Evolutionary conservation across 805 yeast species (phyloP), one percentile per base, ranked within the genome.

Genomic region (Starmerella sp.): DNA sequence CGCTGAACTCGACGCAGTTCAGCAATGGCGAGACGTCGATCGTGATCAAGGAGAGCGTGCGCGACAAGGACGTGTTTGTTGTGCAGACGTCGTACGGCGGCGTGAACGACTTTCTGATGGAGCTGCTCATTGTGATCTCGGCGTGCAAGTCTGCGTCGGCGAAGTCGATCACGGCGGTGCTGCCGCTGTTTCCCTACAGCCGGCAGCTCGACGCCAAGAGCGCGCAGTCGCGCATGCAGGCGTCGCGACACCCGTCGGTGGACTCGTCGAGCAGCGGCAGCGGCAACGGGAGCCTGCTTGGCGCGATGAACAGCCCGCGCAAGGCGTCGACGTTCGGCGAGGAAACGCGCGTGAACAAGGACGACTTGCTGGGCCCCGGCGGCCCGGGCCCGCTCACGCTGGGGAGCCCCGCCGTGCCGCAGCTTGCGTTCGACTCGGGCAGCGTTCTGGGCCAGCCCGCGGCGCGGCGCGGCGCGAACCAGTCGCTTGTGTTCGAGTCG

Each of bases 1-100:
- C 76, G 31, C 86, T 84, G 15, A 74, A 74, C 47, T 74, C 67
- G 13, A 53, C 54, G 14, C 69, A 66, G 60, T 74, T 69, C 82
- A 55, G 79, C 57, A 93, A 93, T 67, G 99, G 98, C 53, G 99
- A 93, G 67, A 90, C 96, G 4, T 82, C 91, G 32, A 87, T 93
- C 56, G 84, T 83, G 54, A 80, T 93, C 54, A 77, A 77, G 53
- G 95, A 89, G 64, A 85, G 95, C 11, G 97, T 93, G 29, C 78
- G 99, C 66, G 97, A 90, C 61, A 93, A 93, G 70, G 97, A 93
- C 67, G 97, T 93, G 6, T 93, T 84, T 65, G 89, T 89, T 45
- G 77, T 90, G 50, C 96, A 89, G 69, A 77, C 83, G 30, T 95
- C 95, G 8, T 83, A 90, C 62, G 95, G 95, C 9, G 80, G 83